A percentile compares a stretch with the other conserved stretches of the same genome.
These are phyloP conservation scores for Shiraia sp. DNA, from an alignment of 2,329 filamentous ascomycete genomes.

Conservation along the genomic window DNA sequence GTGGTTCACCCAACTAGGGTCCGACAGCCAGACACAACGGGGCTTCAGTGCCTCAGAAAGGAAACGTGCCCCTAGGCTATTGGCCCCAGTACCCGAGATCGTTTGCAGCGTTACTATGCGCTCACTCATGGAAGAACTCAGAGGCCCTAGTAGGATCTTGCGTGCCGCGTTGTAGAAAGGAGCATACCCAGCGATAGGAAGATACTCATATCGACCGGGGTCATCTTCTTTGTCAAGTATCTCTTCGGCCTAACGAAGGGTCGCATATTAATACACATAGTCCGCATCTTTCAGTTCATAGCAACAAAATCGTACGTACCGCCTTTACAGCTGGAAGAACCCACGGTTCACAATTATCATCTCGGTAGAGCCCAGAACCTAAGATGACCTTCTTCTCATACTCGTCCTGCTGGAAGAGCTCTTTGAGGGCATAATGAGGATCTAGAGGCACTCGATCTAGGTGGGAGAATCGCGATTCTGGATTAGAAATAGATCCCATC, in stretches of 20 bases:
- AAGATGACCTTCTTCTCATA: not conserved
- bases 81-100: slow-evolving; percentile 1
- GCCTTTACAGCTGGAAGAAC: not conserved
- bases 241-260: not conserved
- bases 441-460: too few relatives aligned
- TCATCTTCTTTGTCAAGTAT: not conserved
- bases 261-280: too few relatives aligned
- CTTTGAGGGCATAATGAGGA: too few relatives aligned
- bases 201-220: slow-evolving; percentile 1
- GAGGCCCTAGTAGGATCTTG: not conserved
- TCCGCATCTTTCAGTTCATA: not conserved
- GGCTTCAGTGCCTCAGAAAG: not conserved
- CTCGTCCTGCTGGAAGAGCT: too few relatives aligned
- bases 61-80: not conserved
- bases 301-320: not conserved
- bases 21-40: not conserved
- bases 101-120: not conserved
- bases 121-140: not conserved
- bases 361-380: not conserved
- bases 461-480: too few relatives aligned
- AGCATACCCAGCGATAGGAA: not conserved
- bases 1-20: slow-evolving; percentile 2
- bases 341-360: not conserved
- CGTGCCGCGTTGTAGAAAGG: not conserved
- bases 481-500: too few relatives aligned